Percentiles rank a stretch among this genome's conserved stretches.
phyloP scores from a whole-genome alignment of 2,329 filamentous ascomycete genomes.

The Claviceps capensis region DNA sequence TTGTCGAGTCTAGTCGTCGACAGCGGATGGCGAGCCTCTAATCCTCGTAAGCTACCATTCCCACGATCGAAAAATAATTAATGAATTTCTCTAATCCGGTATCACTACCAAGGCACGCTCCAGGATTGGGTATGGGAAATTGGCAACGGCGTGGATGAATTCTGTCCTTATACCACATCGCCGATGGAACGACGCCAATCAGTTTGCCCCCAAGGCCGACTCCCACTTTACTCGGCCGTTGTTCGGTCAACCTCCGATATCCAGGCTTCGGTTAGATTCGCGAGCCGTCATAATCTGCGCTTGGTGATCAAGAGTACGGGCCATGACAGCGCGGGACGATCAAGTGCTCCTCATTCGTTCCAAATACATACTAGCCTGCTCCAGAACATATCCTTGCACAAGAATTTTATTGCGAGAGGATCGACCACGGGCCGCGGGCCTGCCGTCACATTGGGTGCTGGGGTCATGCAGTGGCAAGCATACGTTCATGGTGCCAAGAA shows the following conservation, averaged over 20 bases:
- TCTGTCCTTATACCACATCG: not conserved
- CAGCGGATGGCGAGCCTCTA: not conserved
- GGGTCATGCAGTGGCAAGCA: not conserved
- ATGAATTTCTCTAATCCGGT: not conserved
- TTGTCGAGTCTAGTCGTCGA: not conserved
- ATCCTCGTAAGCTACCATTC: not conserved
- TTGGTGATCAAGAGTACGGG: slow-evolving; percentile 1
- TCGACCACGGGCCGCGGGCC: not conserved
- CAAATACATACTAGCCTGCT: slow-evolving; percentile 2
- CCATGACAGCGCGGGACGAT: slow-evolving; percentile 1
- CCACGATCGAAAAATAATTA: not conserved
- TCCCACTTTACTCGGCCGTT: not conserved
- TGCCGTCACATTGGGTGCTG: not conserved
- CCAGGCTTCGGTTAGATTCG: not conserved
- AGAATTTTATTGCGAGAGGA: not conserved
- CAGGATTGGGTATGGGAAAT: slow-evolving; percentile 1
- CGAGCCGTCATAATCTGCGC: not conserved
- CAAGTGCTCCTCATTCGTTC: not conserved
- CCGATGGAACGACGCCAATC: not conserved
- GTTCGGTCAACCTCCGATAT: not conserved
- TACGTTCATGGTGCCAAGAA: not conserved
- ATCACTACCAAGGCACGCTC: not conserved
- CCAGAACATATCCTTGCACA: not conserved
- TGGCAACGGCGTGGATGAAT: not conserved
- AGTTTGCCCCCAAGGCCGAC: not conserved